Percentiles rank a stretch among this genome's conserved stretches.
These are phyloP conservation scores for Blastocystis sp. DNA, from an alignment of 352 stramenopile genomes.

Conservation along the genomic window DNA sequence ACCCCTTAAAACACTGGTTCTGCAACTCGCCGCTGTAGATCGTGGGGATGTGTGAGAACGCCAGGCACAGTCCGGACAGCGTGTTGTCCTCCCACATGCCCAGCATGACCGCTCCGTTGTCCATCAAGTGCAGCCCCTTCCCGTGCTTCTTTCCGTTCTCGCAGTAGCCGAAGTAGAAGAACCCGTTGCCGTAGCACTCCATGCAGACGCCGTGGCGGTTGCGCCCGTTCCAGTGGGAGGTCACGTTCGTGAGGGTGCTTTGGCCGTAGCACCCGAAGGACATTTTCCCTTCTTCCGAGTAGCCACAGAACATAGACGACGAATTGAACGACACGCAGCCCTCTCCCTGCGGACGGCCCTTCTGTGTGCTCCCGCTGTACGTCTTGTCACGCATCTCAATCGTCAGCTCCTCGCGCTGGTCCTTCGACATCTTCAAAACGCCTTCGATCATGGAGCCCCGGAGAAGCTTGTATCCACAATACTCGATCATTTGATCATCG, in stretches of 20 bases:
- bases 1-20: slow-evolving; percentile 34
- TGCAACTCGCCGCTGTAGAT: slow-evolving; percentile 15
- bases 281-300: neutral
- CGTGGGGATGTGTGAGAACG: neutral
- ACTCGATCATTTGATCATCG: neutral
- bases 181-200: slow-evolving; percentile 34
- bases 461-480: slow-evolving; percentile 4
- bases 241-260: neutral
- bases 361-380: neutral
- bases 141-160: slow-evolving; percentile 17
- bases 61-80: neutral
- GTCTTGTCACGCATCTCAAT: neutral
- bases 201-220: slow-evolving; percentile 8
- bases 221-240: neutral
- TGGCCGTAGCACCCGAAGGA: slow-evolving; percentile 8
- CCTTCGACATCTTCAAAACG: neutral
- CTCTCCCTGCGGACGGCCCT: neutral
- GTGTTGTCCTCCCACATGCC: slow-evolving; percentile 16
- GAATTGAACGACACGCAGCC: neutral
- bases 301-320: neutral
- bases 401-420: neutral
- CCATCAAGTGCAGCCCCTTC: slow-evolving; percentile 9
- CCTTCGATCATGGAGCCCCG: neutral
- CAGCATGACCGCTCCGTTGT: slow-evolving; percentile 13
- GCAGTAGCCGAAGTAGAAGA: slow-evolving; percentile 11